Base-by-base conservation (phyloP, 2,329 filamentous ascomycete genomes). In the Elsinoe batatas region DNA sequence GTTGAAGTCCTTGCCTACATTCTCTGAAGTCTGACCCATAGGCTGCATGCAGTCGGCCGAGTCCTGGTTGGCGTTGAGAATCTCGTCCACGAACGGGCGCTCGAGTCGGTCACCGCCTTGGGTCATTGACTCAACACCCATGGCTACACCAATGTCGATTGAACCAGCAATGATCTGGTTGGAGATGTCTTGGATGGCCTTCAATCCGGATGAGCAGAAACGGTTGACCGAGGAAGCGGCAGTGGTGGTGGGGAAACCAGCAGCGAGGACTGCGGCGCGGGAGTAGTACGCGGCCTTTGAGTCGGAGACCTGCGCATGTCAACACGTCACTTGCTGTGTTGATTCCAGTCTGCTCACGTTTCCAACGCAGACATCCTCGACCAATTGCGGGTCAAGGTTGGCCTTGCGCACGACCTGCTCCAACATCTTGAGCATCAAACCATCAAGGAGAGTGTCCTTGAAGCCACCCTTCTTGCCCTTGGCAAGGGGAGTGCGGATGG, bases 21-120 rank as follows among this genome's bases (percentile, higher is more conserved):
- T 97, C 77, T 98, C 93, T 58, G 86, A 91, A 2, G 93, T 98
- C 81, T 95, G 94, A 18, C 93, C 93, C 93, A 98, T 98, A 62
- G 91, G 87, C 78, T 90, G 82, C 82, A 91, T 82, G 78, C 90
- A 93, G 74, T 97, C 91, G 46, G 72, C 72, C 0, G 89, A 81
- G 68, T 96, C 88, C 68, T 89, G 85, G 73, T 79, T 86, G 65
- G 78, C 74, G 63, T 74, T 69, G 46, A 88, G 74, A 58, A 97
- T 82, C 60, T 85, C 83, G 61, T 85, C 82, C 69, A 89, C 84
- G 72, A 96, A 93, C 3, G 87, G 84, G 60, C 81, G 72, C 43
- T 83, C 81, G 36, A 89, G 77, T 18, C 79, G 72, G 68, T 91
- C 88, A 53, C 85, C 85, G 58, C 83, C 83, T 4, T 76, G 71